These are phyloP conservation scores for Arctostaphylos glauca DNA, from an alignment of 148 eudicot genomes.

Conservation along the genomic window DNA sequence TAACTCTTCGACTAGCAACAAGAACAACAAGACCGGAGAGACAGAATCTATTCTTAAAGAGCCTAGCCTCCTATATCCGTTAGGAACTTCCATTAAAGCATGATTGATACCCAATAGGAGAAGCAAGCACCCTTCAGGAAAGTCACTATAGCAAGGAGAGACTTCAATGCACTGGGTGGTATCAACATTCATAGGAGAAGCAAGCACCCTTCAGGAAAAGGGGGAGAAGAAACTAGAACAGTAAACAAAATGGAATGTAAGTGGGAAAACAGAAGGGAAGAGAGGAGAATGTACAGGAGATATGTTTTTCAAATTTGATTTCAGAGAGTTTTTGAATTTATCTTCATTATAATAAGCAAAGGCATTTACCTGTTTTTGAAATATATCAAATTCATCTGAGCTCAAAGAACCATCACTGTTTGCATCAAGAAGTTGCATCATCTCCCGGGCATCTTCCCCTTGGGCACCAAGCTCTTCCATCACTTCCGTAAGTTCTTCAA, in stretches of 20 bases:
- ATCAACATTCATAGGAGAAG: too few species aligned
- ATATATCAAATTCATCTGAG: slow-evolving; percentile 86
- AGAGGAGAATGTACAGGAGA: background rate
- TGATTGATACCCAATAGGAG: too few species aligned
- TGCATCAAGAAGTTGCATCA: slow-evolving; percentile 95
- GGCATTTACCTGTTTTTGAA: slow-evolving; percentile 76
- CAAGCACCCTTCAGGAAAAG: too few species aligned
- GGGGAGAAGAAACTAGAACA: background rate
- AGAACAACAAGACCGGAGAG: too few species aligned
- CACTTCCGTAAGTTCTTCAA: slow-evolving; percentile 93
- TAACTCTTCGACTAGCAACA: too few species aligned
- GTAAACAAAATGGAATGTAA: background rate
- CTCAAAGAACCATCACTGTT: slow-evolving; percentile 95
- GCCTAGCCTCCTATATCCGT: too few species aligned
- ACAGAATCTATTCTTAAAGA: too few species aligned
- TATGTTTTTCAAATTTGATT: background rate
- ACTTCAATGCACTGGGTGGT: too few species aligned
- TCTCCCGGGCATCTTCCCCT: slow-evolving; percentile 88
- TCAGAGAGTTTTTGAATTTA: background rate
- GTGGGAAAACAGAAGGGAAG: background rate
- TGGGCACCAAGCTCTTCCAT: slow-evolving; percentile 98
- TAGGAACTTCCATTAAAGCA: too few species aligned
- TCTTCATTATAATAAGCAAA: background rate
- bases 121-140: too few species aligned
- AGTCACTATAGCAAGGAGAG: too few species aligned